phyloP scores from a whole-genome alignment of 106 monocot species.

The Platanthera zijinensis region DNA sequence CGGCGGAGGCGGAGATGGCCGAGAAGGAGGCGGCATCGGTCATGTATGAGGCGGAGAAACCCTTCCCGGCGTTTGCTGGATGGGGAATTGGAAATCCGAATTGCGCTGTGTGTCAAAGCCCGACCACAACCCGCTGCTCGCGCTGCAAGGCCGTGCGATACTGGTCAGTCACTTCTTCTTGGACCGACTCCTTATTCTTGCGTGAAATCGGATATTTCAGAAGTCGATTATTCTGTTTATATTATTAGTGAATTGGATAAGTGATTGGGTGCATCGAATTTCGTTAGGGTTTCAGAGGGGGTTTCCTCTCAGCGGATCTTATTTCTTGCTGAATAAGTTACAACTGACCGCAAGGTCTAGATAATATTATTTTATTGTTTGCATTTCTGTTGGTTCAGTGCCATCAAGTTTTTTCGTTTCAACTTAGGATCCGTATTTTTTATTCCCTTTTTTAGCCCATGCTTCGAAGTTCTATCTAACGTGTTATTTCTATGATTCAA shows the following conservation, averaged over 20 bases:
- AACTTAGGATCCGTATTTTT: no score
- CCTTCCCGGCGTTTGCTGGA: background rate
- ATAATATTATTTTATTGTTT: background rate
- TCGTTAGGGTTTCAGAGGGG: background rate
- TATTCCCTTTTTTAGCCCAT: no score
- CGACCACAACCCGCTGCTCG: conserved; percentile 13
- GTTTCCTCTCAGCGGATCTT: background rate
- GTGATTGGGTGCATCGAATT: background rate
- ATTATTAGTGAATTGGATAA: background rate
- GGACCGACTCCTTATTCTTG: background rate
- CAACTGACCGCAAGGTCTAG: background rate
- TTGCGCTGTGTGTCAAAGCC: conserved; percentile 6
- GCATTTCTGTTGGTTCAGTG: background rate
- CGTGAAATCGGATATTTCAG: background rate
- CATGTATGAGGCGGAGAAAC: background rate
- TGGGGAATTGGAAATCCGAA: background rate
- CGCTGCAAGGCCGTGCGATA: conserved; percentile 10
- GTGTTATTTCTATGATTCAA: no score
- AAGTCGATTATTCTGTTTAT: background rate
- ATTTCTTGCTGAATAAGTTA: background rate
- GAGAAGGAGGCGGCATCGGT: conserved; percentile 5
- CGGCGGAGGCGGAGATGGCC: conserved; percentile 9
- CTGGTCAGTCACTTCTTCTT: conserved; percentile 1
- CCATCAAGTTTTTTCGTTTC: no score
- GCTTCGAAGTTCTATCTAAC: no score